phyloP scores from a whole-genome alignment of 805 yeast species.

The Teunomyces funiuensis region DNA sequence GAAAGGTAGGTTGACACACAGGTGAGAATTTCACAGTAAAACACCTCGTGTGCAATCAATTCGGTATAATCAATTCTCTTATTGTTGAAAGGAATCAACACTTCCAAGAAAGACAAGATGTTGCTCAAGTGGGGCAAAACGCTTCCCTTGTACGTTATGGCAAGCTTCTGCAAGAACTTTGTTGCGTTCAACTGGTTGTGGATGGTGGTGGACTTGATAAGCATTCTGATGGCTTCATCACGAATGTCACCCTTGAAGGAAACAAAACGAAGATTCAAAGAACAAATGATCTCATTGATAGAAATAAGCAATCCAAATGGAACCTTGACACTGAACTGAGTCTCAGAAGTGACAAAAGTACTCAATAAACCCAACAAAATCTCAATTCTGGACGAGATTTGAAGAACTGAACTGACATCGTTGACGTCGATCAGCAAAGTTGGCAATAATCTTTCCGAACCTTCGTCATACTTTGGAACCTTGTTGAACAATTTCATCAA shows the following conservation, averaged over 20 bases:
- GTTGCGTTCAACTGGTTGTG: slow-evolving; percentile 48
- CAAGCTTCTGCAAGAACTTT: slow-evolving; percentile 36
- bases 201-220: slow-evolving; percentile 44
- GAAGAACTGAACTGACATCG: slow-evolving; percentile 49
- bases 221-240: slow-evolving; percentile 47
- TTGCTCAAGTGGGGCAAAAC: slow-evolving; percentile 48
- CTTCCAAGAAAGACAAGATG: slow-evolving; percentile 57
- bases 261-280: slow-evolving; percentile 55
- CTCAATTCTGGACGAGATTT: slow-evolving; percentile 52
- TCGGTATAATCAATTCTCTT: slow-evolving; percentile 30
- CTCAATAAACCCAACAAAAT: slow-evolving; percentile 39
- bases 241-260: slow-evolving; percentile 60
- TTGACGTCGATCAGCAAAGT: slow-evolving; percentile 57
- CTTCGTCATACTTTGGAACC: slow-evolving; percentile 21
- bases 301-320: slow-evolving; percentile 62
- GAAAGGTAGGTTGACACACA: slow-evolving; percentile 24
- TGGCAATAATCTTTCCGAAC: slow-evolving; percentile 11
- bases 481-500: slow-evolving; percentile 37
- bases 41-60: slow-evolving; percentile 36
- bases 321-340: slow-evolving; percentile 55
- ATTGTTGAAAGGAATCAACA: slow-evolving; percentile 53
- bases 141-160: slow-evolving; percentile 35
- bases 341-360: slow-evolving; percentile 48
- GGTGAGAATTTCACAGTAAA: slow-evolving; percentile 37
- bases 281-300: slow-evolving; percentile 52